Base-by-base conservation (phyloP, 805 yeast species). In the Starmera dryadoides region DNA sequence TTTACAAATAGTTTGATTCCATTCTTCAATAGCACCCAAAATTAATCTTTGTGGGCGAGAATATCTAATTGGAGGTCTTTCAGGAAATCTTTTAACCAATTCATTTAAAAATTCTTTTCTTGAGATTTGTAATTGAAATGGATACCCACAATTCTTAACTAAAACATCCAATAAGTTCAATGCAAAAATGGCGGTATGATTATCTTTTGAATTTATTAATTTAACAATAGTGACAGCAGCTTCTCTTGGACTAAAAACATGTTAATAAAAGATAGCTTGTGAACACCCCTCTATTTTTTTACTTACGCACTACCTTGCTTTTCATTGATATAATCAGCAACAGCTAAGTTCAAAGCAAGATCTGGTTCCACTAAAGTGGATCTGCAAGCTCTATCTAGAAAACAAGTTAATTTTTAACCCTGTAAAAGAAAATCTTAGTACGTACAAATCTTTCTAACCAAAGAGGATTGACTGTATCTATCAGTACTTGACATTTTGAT, bases 141-240 rank as follows among this genome's bases (percentile, higher is more conserved):
- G 97, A 60, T 91, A 93, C 5, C 98, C 98, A 66, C 99, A 93
- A 66, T 93, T 93, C 64, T 93, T 93, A 38, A 93, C 98, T 50
- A 93, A 68, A 39, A 86, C 86, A 57, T 93, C 99, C 44, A 93
- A 56, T 30, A 86, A 64, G 2, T 88, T 75, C 47, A 93, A 63
- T 9, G 97, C 96, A 55, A 89, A 79, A 40, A 83, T 78, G 5
- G 89, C 77, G 26, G 88, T 83, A 53, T 86, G 94, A 1, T 94
- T 79, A 49, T 85, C 93, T 53, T 86, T 72, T 48, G 82, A 81
- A 62, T 87, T 85, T 56, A 91, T 76, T 45, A 87, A 69, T 54
- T 81, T 81, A 39, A 83, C 97, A 45, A 89, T 79, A 6, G 89
- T 81, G 45, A 79, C 72, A 6, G 95, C 94, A 4, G 98, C 97